Evolutionary conservation across 2,329 filamentous ascomycete genomes (phyloP).

Genomic region (Cladophialophora bantiana): DNA sequence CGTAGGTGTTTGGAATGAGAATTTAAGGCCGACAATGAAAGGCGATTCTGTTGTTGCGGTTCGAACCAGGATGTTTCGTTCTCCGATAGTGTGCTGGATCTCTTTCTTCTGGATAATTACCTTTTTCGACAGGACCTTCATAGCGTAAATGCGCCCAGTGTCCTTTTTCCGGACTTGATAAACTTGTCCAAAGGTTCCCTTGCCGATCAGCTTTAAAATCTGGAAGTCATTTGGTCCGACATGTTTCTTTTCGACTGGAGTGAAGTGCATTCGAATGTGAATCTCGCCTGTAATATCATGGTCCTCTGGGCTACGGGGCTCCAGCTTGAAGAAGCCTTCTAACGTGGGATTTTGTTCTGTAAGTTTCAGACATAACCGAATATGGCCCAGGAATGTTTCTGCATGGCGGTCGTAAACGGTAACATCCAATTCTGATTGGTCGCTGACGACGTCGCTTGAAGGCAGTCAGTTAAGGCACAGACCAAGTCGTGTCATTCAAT

Average conservation of each 20-base stretch:
- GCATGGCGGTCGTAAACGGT: slow-evolving; percentile 91
- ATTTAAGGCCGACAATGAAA: slow-evolving; percentile 97
- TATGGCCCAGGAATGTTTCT: slow-evolving; percentile 90
- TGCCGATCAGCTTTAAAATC: slow-evolving; percentile 94
- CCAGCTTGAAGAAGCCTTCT: slow-evolving; percentile 84
- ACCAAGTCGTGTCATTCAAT: neutral
- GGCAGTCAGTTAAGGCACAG: slow-evolving; percentile 42
- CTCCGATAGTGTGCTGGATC: slow-evolving; percentile 94
- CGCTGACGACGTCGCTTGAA: slow-evolving; percentile 85
- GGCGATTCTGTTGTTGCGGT: slow-evolving; percentile 95
- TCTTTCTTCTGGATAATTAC: slow-evolving; percentile 99
- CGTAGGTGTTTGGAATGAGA: slow-evolving; percentile 96
- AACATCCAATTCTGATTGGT: slow-evolving; percentile 87
- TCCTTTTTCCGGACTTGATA: slow-evolving; percentile 99
- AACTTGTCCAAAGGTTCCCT: slow-evolving; percentile 97
- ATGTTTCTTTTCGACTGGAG: slow-evolving; percentile 85
- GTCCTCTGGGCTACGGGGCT: slow-evolving; percentile 80
- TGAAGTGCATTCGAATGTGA: slow-evolving; percentile 83
- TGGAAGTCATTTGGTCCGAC: slow-evolving; percentile 96
- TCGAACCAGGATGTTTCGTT: slow-evolving; percentile 94
- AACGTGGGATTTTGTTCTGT: slow-evolving; percentile 73
- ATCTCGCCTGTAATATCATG: slow-evolving; percentile 83
- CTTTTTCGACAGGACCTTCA: slow-evolving; percentile 99
- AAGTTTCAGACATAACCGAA: slow-evolving; percentile 77
- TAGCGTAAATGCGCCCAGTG: slow-evolving; percentile 93